These are phyloP conservation scores for Delonix regia DNA, from an alignment of 306 rosid genomes.

Conservation along the genomic window DNA sequence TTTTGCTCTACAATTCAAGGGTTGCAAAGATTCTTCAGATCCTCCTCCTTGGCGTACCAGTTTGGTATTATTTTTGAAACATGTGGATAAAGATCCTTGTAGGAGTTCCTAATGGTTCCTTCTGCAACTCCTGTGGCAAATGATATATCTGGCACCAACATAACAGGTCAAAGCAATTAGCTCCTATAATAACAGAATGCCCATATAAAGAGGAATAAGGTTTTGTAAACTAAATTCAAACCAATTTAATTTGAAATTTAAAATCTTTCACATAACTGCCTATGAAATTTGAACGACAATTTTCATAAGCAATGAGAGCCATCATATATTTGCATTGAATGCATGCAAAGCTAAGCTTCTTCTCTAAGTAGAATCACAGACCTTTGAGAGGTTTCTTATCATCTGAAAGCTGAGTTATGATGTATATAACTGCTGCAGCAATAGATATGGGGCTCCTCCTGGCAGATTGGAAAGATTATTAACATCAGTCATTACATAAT, in stretches of 20 bases:
- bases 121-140: conserved; percentile 80
- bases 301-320: background rate
- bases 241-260: conserved; percentile 25
- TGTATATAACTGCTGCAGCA: conserved; percentile 98
- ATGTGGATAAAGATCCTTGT: conserved; percentile 66
- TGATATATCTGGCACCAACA: conserved; percentile 63
- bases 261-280: background rate
- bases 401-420: conserved; percentile 91
- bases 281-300: background rate
- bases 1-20: conserved; percentile 23
- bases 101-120: conserved; percentile 77
- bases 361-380: conserved; percentile 24
- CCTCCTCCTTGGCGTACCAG: conserved; percentile 25
- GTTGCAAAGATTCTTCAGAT: conserved; percentile 20
- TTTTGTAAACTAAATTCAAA: background rate
- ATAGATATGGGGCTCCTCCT: conserved; percentile 99
- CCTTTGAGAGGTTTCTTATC: conserved; percentile 96
- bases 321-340: background rate
- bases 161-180: background rate
- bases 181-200: background rate
- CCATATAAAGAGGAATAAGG: background rate
- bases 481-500: conserved; percentile 12
- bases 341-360: conserved; percentile 25
- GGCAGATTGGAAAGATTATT: conserved; percentile 36
- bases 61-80: conserved; percentile 18